Evolutionary conservation across 2,329 filamentous ascomycete genomes (phyloP).

Genomic region (Penicillium sp.): DNA sequence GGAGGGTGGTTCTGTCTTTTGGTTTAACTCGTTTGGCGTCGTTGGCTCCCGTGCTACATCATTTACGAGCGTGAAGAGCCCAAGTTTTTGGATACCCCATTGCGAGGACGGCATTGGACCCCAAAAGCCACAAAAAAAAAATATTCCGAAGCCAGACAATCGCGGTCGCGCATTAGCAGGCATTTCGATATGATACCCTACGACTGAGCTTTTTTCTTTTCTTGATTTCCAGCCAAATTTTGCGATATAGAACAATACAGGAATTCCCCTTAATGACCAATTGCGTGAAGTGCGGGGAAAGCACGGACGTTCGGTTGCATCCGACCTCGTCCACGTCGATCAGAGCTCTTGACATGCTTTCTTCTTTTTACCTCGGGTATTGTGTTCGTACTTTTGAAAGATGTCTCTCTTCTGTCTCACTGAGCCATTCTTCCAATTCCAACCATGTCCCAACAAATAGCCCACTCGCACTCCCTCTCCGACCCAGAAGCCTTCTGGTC

Average conservation of each 20-base stretch:
- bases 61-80: background rate
- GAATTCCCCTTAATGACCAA: background rate
- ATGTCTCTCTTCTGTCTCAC: background rate
- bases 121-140: conserved; percentile 17
- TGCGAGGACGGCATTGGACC: conserved; percentile 13
- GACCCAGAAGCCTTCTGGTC: conserved; percentile 75
- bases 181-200: conserved; percentile 48
- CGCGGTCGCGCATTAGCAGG: conserved; percentile 43
- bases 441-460: conserved; percentile 47
- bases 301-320: conserved; percentile 16
- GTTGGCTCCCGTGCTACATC: conserved; percentile 14
- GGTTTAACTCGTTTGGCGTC: conserved; percentile 27
- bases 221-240: conserved; percentile 15
- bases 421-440: background rate
- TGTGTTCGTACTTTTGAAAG: background rate
- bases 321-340: background rate
- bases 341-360: background rate
- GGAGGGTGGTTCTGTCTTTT: conserved; percentile 29
- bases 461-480: conserved; percentile 61
- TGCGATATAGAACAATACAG: conserved; percentile 15
- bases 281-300: conserved; percentile 28
- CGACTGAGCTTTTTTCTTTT: conserved; percentile 37
- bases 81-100: background rate
- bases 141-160: conserved; percentile 27
- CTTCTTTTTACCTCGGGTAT: conserved; percentile 4